Evolutionary conservation across 441 rosid genomes (phyloP), one percentile per base, ranked within the genome.

Genomic region (Adansonia madagascariensis): DNA sequence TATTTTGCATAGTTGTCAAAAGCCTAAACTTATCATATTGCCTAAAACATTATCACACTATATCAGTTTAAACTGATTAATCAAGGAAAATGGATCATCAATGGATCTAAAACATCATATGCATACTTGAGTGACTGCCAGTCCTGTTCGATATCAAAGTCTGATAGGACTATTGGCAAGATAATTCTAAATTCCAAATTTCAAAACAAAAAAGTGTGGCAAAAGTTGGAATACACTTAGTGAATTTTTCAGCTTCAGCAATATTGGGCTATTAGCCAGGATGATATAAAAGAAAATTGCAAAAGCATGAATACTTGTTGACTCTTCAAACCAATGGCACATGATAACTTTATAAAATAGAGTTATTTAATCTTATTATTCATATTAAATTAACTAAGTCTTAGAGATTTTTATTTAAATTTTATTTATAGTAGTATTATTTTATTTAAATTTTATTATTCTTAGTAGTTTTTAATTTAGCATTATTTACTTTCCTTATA

Each of bases 41-140:
- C 12, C 47, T 15, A 31, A 71, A 52, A 53, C 31, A 27, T 27
- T 27, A 15, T 8, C 14, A 67, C 17, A 18, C 17, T 4, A 12
- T 46, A 67, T 18, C 31, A 67, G 56, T 31, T 46, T 67, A 46
- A 18, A 46, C 2, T 46, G 10, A 20, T 20, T 5, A 20, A 18
- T 18, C 10, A 67, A 20, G 22, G 56, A 67, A 67, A 46, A 3
- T 46, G 31, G 55, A 53, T 53, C 22, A 71, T 71, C 6, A 71
- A 53, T 31, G 49, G 65, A 73, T 56, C 18, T 18, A 20, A 73
- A 73, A 73, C 39, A 20, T 56, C 65, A 39, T 12, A 22, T 12
- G 18, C 53, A 56, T 41, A 18, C 14, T 41, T 56, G 52, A 73
- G 17, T 56, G 65, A 57, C 47, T 15, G 18, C 10, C 20, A 6